Percentiles rank a stretch among this genome's conserved stretches.
Conservation (phyloP, 2,329 filamentous ascomycete genomes). For the Ophiostoma australiae region DNA sequence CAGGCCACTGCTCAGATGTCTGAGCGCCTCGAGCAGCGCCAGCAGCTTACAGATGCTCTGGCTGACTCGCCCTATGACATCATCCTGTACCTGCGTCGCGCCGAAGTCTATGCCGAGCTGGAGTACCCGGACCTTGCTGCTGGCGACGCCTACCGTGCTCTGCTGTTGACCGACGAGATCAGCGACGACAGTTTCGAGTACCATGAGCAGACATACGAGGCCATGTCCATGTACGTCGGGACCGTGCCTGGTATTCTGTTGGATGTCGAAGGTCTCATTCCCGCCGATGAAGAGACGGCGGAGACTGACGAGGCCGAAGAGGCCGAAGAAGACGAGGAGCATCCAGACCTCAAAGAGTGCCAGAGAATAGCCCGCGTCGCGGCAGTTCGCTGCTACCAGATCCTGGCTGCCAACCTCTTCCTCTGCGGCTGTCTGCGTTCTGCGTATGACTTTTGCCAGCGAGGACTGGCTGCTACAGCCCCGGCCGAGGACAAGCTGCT, state of each 20-base stretch:
- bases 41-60: slow-evolving; percentile 53
- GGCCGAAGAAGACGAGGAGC: background rate
- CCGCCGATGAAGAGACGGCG: background rate
- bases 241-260: slow-evolving; percentile 44
- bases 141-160: slow-evolving; percentile 82
- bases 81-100: slow-evolving; percentile 63
- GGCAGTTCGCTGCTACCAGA: slow-evolving; percentile 55
- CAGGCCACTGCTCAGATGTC: slow-evolving; percentile 30
- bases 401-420: slow-evolving; percentile 53
- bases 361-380: slow-evolving; percentile 43
- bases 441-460: slow-evolving; percentile 59
- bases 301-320: background rate
- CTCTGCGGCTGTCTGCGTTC: slow-evolving; percentile 65
- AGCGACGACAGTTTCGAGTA: slow-evolving; percentile 77
- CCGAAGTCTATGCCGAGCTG: slow-evolving; percentile 64
- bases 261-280: background rate
- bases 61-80: slow-evolving; percentile 54
- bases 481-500: slow-evolving; percentile 53
- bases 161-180: slow-evolving; percentile 81
- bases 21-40: slow-evolving; percentile 50
- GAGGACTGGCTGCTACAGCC: slow-evolving; percentile 54
- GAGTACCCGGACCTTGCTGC: slow-evolving; percentile 86
- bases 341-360: background rate
- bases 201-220: slow-evolving; percentile 60
- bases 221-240: slow-evolving; percentile 41